Evolutionary conservation across 2,329 filamentous ascomycete genomes (phyloP), one percentile per base, ranked within the genome.

Genomic region (Stemphylium vesicarium): DNA sequence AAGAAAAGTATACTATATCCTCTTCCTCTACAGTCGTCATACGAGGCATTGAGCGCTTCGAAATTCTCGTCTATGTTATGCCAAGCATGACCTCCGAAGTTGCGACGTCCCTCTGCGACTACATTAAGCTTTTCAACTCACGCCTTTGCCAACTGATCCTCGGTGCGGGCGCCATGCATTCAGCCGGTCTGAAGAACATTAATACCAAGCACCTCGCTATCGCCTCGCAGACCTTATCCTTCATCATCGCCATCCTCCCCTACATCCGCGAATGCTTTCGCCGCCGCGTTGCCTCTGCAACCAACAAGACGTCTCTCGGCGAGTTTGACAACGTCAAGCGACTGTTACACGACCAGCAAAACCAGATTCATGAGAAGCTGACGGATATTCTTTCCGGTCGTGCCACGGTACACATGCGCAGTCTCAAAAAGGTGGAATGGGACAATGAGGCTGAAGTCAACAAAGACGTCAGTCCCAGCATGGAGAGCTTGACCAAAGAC

Each of bases 141-240:
- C 89, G 95, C 16, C 93, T 93, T 53, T 96, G 90, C n/a, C 95
- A 99, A 73, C 84, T 99, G 53, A 97, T 99, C 61, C 86, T 99
- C 6, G 95, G 95, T 1, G 95, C 95, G 1, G 95, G 95, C 4
- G 95, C 95, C 4, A 97, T 91, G 4, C 84, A 87, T 32, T 92
- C 90, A 12, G 95, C 93, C 1, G 94, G 94, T 0, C 81, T 99
- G 16, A 96, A 92, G 74, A 97, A 97, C 69, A 99, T 99, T 73
- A 74, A 74, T 0, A 96, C 95, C 0, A 95, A 95, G 67, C 94
- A 99, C 76, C 84, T 99, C 1, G 93, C 95, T 0, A 85, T 98
- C 15, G 93, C 95, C 2, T 93, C 90, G 0, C 94, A 97, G 74
- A 90, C 93, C 0, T 78, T 98, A 16, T 89, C 89, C 39, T 97